These are phyloP conservation scores for Madurella mycetomatis DNA, from an alignment of 2,329 filamentous ascomycete species.

Conservation along the genomic window DNA sequence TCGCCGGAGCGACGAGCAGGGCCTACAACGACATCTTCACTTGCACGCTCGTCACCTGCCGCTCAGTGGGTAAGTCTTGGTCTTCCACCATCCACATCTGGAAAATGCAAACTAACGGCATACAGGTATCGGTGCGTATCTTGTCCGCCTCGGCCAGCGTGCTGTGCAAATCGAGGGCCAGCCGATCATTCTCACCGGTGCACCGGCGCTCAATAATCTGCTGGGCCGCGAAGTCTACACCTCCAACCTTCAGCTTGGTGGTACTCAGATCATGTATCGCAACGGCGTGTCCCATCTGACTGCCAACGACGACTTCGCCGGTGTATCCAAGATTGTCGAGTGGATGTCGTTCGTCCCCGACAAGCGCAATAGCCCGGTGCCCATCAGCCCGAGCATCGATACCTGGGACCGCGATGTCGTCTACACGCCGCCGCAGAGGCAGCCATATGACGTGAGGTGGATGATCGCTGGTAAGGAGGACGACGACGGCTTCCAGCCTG, in stretches of 20 bases:
- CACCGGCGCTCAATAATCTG: conserved; percentile 95
- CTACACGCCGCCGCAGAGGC: conserved; percentile 76
- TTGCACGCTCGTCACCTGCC: conserved; percentile 92
- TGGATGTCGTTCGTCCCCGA: conserved; percentile 98
- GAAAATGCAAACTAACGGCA: conserved; percentile 10
- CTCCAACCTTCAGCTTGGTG: conserved; percentile 97
- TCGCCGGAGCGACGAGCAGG: conserved; percentile 92
- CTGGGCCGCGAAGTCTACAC: conserved; percentile 98
- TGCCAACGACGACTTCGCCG: conserved; percentile 93
- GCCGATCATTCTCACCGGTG: conserved; percentile 97
- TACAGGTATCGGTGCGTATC: conserved; percentile 88
- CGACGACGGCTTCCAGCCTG: conserved; percentile 78
- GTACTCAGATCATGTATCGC: conserved; percentile 99
- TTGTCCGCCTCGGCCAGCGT: conserved; percentile 96
- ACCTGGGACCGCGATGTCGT: conserved; percentile 88
- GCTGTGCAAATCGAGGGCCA: conserved; percentile 98
- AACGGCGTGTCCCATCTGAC: conserved; percentile 99
- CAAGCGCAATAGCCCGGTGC: conserved; percentile 86
- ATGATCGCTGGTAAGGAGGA: conserved; percentile 85
- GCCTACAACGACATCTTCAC: conserved; percentile 99
- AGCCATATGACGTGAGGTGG: conserved; percentile 88
- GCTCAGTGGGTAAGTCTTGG: conserved; percentile 73
- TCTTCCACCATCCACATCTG: conserved; percentile 14
- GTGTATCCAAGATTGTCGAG: conserved; percentile 94
- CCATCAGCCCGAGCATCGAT: conserved; percentile 82